A percentile compares a stretch with the other conserved stretches of the same genome.
Evolutionary conservation across 164 flowering plant genomes (phyloP).

Genomic region (Nymphaea colorata): DNA sequence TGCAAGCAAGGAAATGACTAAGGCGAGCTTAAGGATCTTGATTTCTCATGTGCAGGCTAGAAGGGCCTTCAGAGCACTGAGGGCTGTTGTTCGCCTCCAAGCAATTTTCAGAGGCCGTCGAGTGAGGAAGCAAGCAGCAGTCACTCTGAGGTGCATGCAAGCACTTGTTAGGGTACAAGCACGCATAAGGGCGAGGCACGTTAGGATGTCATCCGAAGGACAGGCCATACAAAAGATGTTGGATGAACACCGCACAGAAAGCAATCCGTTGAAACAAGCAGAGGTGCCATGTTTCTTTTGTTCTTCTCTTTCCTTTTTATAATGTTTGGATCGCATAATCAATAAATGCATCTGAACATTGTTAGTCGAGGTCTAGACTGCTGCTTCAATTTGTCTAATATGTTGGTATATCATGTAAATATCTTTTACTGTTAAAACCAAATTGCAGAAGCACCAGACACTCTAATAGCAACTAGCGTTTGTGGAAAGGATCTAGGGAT

Average conservation of each 20-base stretch:
- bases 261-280: conserved; percentile 61
- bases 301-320: background rate
- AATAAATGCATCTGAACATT: background rate
- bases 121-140: conserved; percentile 88
- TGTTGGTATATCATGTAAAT: no score
- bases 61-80: conserved; percentile 70
- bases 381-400: no score
- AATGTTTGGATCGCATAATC: background rate
- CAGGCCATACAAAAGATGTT: conserved; percentile 77
- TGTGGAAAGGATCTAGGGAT: no score
- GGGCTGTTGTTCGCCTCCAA: conserved; percentile 78
- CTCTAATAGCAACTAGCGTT: no score
- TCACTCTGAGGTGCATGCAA: conserved; percentile 84
- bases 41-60: conserved; percentile 37
- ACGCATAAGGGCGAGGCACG: conserved; percentile 78
- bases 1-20: no score
- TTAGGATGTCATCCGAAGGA: conserved; percentile 84
- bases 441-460: no score
- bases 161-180: conserved; percentile 91
- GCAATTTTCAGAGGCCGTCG: conserved; percentile 75
- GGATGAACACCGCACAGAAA: conserved; percentile 42
- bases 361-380: background rate
- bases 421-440: no score
- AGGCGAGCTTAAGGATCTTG: background rate
- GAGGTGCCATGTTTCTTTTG: conserved; percentile 39